Conservation (phyloP, 1,284 basidiomycete species). For the Anthracocystis panici-leucophaei region DNA sequence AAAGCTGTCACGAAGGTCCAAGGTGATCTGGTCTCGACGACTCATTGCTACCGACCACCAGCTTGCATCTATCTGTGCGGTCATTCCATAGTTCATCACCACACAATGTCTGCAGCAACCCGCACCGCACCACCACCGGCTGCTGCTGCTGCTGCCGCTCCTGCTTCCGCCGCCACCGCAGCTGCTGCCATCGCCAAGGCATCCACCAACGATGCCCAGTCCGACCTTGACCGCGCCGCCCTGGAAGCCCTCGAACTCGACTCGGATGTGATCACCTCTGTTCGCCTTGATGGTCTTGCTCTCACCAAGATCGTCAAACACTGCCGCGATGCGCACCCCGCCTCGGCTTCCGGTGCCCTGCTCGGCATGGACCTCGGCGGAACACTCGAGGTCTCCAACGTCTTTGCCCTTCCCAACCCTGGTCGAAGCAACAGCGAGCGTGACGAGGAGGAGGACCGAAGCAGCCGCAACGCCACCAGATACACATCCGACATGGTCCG, state of each 20-base stretch:
- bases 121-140: constrained; percentile 22
- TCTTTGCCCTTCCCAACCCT: constrained; percentile 63
- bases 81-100: constrained; percentile 10
- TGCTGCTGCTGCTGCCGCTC: constrained; percentile 18
- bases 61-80: neutral
- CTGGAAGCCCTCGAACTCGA: constrained; percentile 62
- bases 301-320: constrained; percentile 70
- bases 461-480: constrained; percentile 64
- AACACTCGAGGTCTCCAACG: constrained; percentile 66
- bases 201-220: constrained; percentile 30
- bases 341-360: constrained; percentile 62
- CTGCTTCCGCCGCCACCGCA: constrained; percentile 17
- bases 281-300: constrained; percentile 66
- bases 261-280: constrained; percentile 62
- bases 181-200: constrained; percentile 25
- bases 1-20: neutral
- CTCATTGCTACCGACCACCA: constrained; percentile 14
- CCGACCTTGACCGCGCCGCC: constrained; percentile 51
- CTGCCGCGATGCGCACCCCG: constrained; percentile 67
- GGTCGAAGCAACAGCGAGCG: constrained; percentile 52
- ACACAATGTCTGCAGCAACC: constrained; percentile 36
- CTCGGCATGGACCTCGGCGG: constrained; percentile 67
- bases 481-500: constrained; percentile 89
- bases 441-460: constrained; percentile 63
- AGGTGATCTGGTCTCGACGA: neutral